These are phyloP conservation scores for Mollisia scopiformis DNA, from an alignment of 2,329 filamentous ascomycete species.

Conservation along the genomic window DNA sequence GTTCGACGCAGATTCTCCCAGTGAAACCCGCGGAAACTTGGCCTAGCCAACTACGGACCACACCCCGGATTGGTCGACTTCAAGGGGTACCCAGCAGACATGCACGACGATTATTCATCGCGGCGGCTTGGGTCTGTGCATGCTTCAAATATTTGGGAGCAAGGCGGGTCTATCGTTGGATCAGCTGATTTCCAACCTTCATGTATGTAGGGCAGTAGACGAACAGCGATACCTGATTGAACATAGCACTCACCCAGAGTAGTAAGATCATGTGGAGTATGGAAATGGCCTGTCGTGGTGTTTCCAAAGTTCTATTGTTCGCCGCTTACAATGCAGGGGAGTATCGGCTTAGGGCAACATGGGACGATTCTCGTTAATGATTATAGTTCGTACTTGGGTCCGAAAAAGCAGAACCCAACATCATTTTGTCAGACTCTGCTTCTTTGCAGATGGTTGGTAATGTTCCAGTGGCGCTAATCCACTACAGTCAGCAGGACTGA, in stretches of 20 bases:
- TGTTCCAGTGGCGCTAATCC: neutral
- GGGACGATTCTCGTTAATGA: neutral
- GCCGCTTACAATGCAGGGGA: neutral
- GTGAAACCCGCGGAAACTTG: neutral
- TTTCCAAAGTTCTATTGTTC: neutral
- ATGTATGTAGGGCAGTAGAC: neutral
- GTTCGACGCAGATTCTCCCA: neutral
- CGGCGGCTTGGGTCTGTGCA: neutral
- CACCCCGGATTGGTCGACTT: neutral
- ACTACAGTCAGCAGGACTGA: neutral
- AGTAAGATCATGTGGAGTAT: neutral
- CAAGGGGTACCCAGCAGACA: neutral
- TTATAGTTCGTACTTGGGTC: neutral
- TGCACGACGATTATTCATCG: conserved; percentile 7
- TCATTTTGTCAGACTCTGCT: neutral
- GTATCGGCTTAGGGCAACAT: neutral
- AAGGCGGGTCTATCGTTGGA: neutral
- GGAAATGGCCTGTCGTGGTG: neutral
- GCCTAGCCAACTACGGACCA: neutral
- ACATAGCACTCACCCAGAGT: neutral
- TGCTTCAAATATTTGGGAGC: neutral
- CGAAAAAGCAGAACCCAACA: neutral
- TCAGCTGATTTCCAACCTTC: neutral
- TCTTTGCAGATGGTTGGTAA: neutral
- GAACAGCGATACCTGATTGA: neutral